phyloP scores from a whole-genome alignment of 192 early-diverging fungal species.

The Paraglomus brasilianum region DNA sequence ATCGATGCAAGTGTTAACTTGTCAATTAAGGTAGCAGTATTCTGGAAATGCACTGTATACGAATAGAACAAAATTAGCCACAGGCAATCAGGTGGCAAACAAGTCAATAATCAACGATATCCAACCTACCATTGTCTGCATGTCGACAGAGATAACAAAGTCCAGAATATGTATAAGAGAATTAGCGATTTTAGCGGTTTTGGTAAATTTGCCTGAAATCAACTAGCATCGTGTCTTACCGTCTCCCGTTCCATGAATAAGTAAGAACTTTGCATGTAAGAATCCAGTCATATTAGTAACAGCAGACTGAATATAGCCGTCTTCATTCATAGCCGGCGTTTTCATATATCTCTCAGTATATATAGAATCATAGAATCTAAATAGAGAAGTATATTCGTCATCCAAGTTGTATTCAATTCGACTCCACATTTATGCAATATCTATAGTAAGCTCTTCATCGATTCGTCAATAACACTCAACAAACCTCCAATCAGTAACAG shows the following conservation, averaged over 20 bases:
- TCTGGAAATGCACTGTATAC: conserved; percentile 85
- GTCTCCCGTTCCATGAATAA: conserved; percentile 92
- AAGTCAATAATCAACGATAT: not conserved
- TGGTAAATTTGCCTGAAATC: not conserved
- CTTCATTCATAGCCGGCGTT: conserved; percentile 72
- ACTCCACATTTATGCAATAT: no score
- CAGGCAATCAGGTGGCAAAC: not conserved
- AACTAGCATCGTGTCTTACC: conserved; percentile 41
- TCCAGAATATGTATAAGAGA: not conserved
- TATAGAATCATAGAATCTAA: conserved; percentile 72
- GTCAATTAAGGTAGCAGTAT: conserved; percentile 77
- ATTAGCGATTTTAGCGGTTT: not conserved
- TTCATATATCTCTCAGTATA: conserved; percentile 99
- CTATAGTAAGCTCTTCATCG: not conserved
- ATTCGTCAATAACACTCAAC: conserved; percentile 33
- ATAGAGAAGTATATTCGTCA: not conserved
- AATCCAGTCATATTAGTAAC: conserved; percentile 83
- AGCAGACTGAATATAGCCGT: conserved; percentile 77
- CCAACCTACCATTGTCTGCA: not conserved
- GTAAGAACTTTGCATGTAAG: conserved; percentile 68
- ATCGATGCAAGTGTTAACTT: conserved; percentile 70
- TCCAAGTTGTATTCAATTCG: not conserved
- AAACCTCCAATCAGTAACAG: conserved; percentile 90
- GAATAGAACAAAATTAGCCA: conserved; percentile 15
- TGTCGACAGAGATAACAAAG: not conserved